phyloP scores from a whole-genome alignment of 164 flowering plant genomes.

The Malania oleifera region DNA sequence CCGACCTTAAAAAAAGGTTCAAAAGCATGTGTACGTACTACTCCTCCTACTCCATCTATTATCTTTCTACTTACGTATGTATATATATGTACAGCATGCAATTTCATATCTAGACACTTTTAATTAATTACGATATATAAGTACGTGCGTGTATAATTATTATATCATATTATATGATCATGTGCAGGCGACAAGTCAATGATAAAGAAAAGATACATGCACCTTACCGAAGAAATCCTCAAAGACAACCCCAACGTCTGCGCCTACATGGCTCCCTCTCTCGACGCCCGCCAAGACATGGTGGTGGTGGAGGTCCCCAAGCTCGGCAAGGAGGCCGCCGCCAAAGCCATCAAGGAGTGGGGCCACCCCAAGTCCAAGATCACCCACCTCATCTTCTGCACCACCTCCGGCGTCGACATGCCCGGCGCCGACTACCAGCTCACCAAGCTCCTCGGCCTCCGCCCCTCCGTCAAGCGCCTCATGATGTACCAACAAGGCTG shows the following conservation, averaged over 20 bases:
- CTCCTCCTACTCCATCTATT: too few species aligned
- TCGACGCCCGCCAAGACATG: constrained; percentile 26
- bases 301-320: constrained; percentile 25
- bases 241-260: constrained; percentile 24
- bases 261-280: constrained; percentile 22
- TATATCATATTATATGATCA: neutral
- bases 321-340: constrained; percentile 26
- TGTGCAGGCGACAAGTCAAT: constrained; percentile 24
- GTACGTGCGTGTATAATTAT: neutral
- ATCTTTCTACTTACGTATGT: neutral
- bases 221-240: constrained; percentile 21
- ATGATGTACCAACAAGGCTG: constrained; percentile 38
- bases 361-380: constrained; percentile 28
- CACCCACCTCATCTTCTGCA: constrained; percentile 27
- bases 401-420: constrained; percentile 30
- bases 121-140: neutral
- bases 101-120: too few species aligned
- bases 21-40: constrained; percentile 38
- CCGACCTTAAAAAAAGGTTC: constrained; percentile 36
- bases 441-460: constrained; percentile 30
- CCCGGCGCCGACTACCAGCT: constrained; percentile 31
- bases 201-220: constrained; percentile 24
- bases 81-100: neutral
- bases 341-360: constrained; percentile 27
- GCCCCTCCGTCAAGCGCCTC: constrained; percentile 25